Evolutionary conservation across 495 filamentous ascomycete genomes (phyloP), one percentile per base, ranked within the genome.

Genomic region (Podospora appendiculata): DNA sequence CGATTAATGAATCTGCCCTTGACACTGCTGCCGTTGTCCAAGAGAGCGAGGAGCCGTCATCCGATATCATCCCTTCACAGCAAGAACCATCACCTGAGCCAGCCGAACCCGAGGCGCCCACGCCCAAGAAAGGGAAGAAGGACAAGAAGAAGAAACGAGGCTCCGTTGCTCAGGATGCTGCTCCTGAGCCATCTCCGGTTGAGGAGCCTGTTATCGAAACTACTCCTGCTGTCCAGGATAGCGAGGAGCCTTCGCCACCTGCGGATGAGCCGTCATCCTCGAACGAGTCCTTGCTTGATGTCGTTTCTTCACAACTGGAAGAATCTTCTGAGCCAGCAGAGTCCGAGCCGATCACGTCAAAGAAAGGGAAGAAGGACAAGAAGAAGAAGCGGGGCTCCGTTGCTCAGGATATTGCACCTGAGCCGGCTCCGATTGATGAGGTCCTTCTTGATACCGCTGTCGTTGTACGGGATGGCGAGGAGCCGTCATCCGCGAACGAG

Each of bases 311-410:
- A 16, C 38, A 41, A 41, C 38, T 2, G 14, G 12, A 53, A 36
- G 16, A 13, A 19, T 11, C 16, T 8, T 32, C 3, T 2, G 48
- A 42, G 3, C 17, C 13, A 17, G 25, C 39, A 3, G 54, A 43
- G 32, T 43, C 40, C 32, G 49, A 51, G 41, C 8, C 18, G 16
- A 1, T 45, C 2, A 43, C 51, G 32, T 18, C 50, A 11, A 68
- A 65, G 45, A 63, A 65, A 48, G 53, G 57, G 8, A 69, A 68
- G 53, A 65, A 70, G 47, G 69, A 74, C 55, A 66, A 70, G 53
- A 70, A 58, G 50, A 51, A 54, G 40, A 56, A 52, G 54, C 42
- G 42, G 8, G 53, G 41, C 9, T 46, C 53, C 41, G 56, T 60
- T 44, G 54, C 36, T 36, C 67, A 36, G 34, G 48, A 34, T n/a